A percentile compares a stretch with the other conserved stretches of the same genome.
These are phyloP conservation scores for Annulohypoxylon bovei DNA, from an alignment of 495 filamentous ascomycete genomes.

Conservation along the genomic window DNA sequence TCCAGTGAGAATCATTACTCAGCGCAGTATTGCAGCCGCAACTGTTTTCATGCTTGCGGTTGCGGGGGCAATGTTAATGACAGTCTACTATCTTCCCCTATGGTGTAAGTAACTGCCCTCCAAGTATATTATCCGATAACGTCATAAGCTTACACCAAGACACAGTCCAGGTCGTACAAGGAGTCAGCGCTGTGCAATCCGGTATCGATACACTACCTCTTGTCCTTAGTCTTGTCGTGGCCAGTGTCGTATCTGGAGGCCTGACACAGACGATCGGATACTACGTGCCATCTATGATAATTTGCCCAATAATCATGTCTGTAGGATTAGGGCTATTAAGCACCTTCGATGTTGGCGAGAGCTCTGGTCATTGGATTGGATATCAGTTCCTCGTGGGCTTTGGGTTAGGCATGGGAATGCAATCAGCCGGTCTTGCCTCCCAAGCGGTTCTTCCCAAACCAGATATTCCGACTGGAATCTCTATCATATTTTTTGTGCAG, in stretches of 20 bases:
- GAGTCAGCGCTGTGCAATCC: constrained; percentile 64
- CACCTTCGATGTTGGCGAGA: constrained; percentile 66
- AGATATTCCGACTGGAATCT: constrained; percentile 70
- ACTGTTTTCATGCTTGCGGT: constrained; percentile 67
- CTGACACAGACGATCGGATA: constrained; percentile 69
- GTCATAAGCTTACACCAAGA: constrained; percentile 60
- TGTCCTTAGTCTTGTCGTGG: constrained; percentile 61
- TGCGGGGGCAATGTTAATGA: constrained; percentile 73
- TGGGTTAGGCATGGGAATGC: constrained; percentile 78
- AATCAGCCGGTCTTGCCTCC: constrained; percentile 70
- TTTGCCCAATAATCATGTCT: constrained; percentile 66
- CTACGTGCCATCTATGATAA: constrained; percentile 73
- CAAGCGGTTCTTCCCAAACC: constrained; percentile 66
- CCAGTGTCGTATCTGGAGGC: constrained; percentile 60
- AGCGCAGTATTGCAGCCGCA: constrained; percentile 75
- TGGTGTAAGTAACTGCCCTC: constrained; percentile 72
- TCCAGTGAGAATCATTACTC: constrained; percentile 74
- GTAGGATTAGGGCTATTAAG: constrained; percentile 74
- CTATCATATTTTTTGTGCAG: constrained; percentile 74
- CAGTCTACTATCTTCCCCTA: constrained; percentile 73
- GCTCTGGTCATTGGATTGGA: constrained; percentile 70
- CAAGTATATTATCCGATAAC: constrained; percentile 40
- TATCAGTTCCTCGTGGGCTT: constrained; percentile 78
- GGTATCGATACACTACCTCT: constrained; percentile 70
- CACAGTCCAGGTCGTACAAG: constrained; percentile 77